Conservation (phyloP, 805 yeast species). For the Monosporozyma aerobia region DNA sequence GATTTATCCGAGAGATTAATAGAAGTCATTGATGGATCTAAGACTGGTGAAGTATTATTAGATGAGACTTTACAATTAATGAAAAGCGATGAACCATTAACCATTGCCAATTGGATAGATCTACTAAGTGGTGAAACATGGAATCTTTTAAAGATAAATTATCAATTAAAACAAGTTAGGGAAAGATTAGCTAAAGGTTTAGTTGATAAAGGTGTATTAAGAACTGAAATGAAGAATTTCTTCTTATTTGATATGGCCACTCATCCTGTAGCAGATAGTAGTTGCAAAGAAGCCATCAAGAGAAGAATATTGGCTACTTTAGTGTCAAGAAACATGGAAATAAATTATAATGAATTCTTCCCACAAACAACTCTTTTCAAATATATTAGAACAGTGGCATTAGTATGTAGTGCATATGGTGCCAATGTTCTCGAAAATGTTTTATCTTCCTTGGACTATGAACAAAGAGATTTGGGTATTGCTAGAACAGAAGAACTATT, state of each 20-base stretch:
- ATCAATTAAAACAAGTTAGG: constrained; percentile 94
- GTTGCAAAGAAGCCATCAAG: constrained; percentile 73
- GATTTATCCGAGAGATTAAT: constrained; percentile 80
- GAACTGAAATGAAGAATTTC: constrained; percentile 93
- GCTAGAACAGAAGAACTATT: constrained; percentile 89
- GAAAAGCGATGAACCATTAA: constrained; percentile 69
- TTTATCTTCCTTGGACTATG: constrained; percentile 64
- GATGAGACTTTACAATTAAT: constrained; percentile 90
- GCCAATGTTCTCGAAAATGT: constrained; percentile 95
- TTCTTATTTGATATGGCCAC: constrained; percentile 97
- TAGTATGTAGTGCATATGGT: constrained; percentile 85
- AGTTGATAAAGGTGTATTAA: constrained; percentile 91
- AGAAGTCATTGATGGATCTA: constrained; percentile 74
- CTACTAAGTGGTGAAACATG: constrained; percentile 92
- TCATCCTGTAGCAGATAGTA: constrained; percentile 84
- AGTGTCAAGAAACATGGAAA: constrained; percentile 58
- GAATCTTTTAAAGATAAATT: constrained; percentile 89
- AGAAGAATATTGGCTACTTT: constrained; percentile 62
- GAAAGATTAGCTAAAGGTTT: constrained; percentile 93
- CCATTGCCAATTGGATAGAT: constrained; percentile 89
- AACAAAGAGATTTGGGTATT: constrained; percentile 85
- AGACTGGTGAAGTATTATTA: constrained; percentile 90
- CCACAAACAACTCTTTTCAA: constrained; percentile 60
- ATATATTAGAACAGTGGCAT: constrained; percentile 66
- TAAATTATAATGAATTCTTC: constrained; percentile 53